Evolutionary conservation across 495 filamentous ascomycete species (phyloP).

Genomic region (Friedmanniomyces simplex): DNA sequence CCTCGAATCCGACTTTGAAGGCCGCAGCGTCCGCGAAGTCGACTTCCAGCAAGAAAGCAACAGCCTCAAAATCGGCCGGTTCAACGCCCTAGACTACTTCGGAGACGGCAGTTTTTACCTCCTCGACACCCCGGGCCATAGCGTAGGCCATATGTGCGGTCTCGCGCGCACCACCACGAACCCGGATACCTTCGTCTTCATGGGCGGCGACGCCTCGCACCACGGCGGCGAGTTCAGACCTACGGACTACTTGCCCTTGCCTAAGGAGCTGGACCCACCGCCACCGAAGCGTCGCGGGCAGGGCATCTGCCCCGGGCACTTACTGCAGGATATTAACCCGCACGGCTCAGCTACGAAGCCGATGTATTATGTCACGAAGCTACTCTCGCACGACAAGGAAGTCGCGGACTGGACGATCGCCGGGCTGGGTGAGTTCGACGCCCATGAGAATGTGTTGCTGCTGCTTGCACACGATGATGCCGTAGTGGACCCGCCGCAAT

Average conservation of each 20-base stretch:
- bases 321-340: conserved; percentile 33
- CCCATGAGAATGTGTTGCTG: conserved; percentile 40
- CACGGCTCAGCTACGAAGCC: conserved; percentile 19
- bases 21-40: conserved; percentile 27
- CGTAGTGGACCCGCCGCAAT: conserved; percentile 31
- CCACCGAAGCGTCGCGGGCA: conserved; percentile 4
- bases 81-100: conserved; percentile 37
- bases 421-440: conserved; percentile 35
- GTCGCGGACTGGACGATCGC: conserved; percentile 22
- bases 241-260: conserved; percentile 39
- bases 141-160: conserved; percentile 46
- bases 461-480: conserved; percentile 44
- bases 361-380: conserved; percentile 30
- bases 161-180: conserved; percentile 41
- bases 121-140: conserved; percentile 47
- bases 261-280: conserved; percentile 33
- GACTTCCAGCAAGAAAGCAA: conserved; percentile 18
- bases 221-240: conserved; percentile 47
- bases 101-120: conserved; percentile 51
- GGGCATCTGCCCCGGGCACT: conserved; percentile 31
- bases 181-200: conserved; percentile 42
- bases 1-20: conserved; percentile 24
- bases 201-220: conserved; percentile 49
- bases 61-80: conserved; percentile 27
- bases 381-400: conserved; percentile 17